A percentile compares a stretch with the other conserved stretches of the same genome.
Conservation (phyloP, 2,329 filamentous ascomycete genomes). For the Teratosphaeria destructans region DNA sequence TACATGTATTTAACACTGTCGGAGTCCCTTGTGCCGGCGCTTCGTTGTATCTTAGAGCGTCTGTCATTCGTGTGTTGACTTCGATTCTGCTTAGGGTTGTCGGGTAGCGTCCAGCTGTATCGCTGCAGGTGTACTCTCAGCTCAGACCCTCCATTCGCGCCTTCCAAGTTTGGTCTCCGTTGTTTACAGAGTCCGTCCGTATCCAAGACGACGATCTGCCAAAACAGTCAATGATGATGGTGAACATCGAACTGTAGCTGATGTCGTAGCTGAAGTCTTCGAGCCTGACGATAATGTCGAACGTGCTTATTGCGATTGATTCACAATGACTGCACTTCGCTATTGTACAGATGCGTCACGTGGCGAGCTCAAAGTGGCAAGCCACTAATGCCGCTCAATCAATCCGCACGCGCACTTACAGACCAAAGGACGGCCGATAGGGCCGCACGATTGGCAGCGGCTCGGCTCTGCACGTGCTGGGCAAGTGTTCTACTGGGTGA, state of each 20-base stretch:
- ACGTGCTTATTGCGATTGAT: background rate
- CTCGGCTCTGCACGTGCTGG: background rate
- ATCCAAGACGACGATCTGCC: background rate
- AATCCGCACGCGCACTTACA: background rate
- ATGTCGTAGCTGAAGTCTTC: background rate
- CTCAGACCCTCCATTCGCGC: background rate
- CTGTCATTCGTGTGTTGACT: background rate
- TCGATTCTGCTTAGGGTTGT: background rate
- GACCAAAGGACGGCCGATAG: background rate
- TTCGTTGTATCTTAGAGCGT: background rate
- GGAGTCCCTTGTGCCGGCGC: background rate
- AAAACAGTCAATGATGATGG: background rate
- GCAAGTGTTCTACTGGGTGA: background rate
- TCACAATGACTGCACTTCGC: background rate
- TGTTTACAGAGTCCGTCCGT: background rate
- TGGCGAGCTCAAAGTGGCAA: background rate
- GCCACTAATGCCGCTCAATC: background rate
- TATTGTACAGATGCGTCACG: background rate
- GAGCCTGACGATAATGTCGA: background rate
- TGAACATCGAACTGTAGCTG: background rate
- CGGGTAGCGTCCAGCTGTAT: background rate
- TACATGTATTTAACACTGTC: background rate
- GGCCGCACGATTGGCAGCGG: background rate
- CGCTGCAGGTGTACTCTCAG: background rate
- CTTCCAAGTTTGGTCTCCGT: background rate